Percentiles rank a stretch among this genome's conserved stretches.
These are phyloP conservation scores for Asterophora lycoperdoides DNA, from an alignment of 768 basidiomycete species.

Conservation along the genomic window DNA sequence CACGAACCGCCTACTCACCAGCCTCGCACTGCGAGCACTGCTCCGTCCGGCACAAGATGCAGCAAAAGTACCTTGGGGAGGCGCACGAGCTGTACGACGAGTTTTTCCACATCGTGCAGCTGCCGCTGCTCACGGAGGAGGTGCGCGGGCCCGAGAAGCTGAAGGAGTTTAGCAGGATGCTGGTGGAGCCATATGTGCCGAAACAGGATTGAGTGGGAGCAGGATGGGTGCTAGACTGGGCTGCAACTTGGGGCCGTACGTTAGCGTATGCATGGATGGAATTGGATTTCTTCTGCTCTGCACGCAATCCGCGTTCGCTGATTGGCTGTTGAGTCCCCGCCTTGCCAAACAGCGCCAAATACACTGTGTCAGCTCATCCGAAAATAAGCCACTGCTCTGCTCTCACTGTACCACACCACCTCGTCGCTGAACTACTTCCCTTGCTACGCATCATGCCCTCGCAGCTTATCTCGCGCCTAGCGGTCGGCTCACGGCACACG, in stretches of 20 bases:
- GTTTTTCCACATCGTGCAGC: conserved; percentile 94
- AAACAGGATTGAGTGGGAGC: conserved; percentile 44
- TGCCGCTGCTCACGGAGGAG: conserved; percentile 94
- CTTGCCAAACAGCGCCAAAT: conserved; percentile 8
- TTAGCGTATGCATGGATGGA: not conserved
- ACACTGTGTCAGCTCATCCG: conserved; percentile 16
- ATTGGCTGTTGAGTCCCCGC: conserved; percentile 11
- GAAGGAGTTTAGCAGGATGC: conserved; percentile 89
- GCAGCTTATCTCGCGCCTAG: conserved; percentile 26
- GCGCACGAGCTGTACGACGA: conserved; percentile 97
- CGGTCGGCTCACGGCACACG: conserved; percentile 28
- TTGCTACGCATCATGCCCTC: conserved; percentile 20
- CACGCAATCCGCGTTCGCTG: conserved; percentile 12
- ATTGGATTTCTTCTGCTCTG: not conserved
- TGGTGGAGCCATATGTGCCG: conserved; percentile 75
- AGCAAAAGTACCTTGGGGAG: conserved; percentile 95
- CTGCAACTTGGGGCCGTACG: no score
- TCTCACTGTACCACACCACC: no score
- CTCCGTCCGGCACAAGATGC: conserved; percentile 91
- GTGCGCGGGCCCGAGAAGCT: conserved; percentile 94
- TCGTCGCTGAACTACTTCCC: not conserved
- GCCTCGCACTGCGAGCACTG: conserved; percentile 96
- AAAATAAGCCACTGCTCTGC: not conserved
- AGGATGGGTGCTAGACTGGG: no score
- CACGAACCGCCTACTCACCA: no score